Evolutionary conservation across 768 basidiomycete genomes (phyloP), one percentile per base, ranked within the genome.

Genomic region (Tulasnella calospora): DNA sequence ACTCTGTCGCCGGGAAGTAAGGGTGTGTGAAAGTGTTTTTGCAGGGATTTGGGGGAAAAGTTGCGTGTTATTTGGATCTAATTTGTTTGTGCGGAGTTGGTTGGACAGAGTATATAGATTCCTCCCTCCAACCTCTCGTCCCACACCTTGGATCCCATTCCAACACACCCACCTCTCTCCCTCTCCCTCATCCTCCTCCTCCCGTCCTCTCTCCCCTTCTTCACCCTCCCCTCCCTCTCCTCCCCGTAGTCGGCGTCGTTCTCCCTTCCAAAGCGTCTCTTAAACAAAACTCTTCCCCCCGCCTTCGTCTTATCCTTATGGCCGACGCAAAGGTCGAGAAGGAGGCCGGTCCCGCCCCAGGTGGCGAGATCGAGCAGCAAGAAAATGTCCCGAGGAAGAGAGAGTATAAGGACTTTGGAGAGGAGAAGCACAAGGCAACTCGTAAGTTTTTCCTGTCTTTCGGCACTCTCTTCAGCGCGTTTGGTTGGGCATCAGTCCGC

Each of bases 361-460:
- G 73, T 73, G 72, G 41, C n/a, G 51, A 57, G 36, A 40, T 33
- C 27, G 44, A 44, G 38, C 77, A 55, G 57, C 81, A 82, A 0
- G 83, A 85, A 80, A 86, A 87, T 33, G 38, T 4, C 23, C 44
- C 41, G 85, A 91, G 85, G 83, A 92, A 93, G 87, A 88, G 93
- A 86, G 92, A 93, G 86, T 95, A 95, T 87, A 95, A 92, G 88
- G 94, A 94, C 61, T 92, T 94, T 78, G 89, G 89, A 79, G 91
- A 94, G 83, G 92, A 93, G 2, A 86, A 90, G 72, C 87, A 90
- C 74, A 89, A 89, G 81, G 85, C 91, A 61, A 89, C 90, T 77
- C 91, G 93, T 94, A 83, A 72, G 92, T 88, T 36, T 74, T 79
- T 30, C 70, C 44, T 44, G 44, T 23, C 71, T 40, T 36, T 73